Base-by-base conservation (phyloP, 176 grass and related monocot genomes). In the Phragmites australis region DNA sequence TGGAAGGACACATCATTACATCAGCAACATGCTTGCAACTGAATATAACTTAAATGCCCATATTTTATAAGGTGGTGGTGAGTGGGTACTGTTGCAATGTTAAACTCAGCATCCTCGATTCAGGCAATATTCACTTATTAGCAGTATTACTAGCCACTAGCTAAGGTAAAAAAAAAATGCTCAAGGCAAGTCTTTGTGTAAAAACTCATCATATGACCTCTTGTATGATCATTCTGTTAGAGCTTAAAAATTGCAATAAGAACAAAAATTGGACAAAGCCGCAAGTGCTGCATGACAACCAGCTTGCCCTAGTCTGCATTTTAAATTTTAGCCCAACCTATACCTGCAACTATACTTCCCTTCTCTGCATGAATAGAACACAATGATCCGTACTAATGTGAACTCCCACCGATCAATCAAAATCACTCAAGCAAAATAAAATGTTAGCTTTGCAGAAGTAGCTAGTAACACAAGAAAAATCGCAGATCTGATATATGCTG, bases 401-500 rank as follows among this genome's bases (percentile, higher is more conserved):
- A 21, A 15, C 31, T 10, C 23, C 25, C 31, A 46, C 43, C 2
- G 6, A 37, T 79, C 65, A 79, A 31, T 62, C 53, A 44, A 52
- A 78, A 42, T 29, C 11, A 13, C 34, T 79, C 11, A 18, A 2
- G 34, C 3, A 54, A 54, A 55, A 42, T 21, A 1, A 65, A 54
- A 67, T 3, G n/a, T 17, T 41, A 68, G 37, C 22, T 15, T 21
- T 9, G 39, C 37, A 44, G 21, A 3, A 14, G 37, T 12, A 68
- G 29, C 34, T 6, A 14, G 37, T 12, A 68, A 42, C 34, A 55
- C 48, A 3, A 1, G 59, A 42, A 67, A 52, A 39, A 7, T 1
- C 7, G 41, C n/a, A 80, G 64, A 80, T 83, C 80, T 66, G 29
- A 40, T 66, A 22, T 72, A 72, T 17, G 74, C 22, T 22, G 26